phyloP scores from a whole-genome alignment of 441 rosid genomes.

The Bocquillonia castaneifolia region DNA sequence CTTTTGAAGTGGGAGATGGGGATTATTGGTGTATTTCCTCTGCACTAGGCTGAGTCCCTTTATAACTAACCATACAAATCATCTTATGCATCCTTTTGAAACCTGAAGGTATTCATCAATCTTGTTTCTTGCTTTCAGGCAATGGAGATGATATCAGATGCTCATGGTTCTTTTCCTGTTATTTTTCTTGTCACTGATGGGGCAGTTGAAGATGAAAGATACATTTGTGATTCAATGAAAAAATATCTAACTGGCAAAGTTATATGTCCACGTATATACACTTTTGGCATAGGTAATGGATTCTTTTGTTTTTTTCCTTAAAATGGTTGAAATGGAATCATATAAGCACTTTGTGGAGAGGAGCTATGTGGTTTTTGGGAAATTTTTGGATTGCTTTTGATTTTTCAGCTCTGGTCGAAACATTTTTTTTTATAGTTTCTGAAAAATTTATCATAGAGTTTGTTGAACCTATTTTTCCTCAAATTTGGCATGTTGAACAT shows the following conservation, averaged over 20 bases:
- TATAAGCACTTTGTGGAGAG: background rate
- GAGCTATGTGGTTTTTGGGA: background rate
- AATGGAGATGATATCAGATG: slow-evolving; percentile 60
- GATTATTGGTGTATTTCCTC: background rate
- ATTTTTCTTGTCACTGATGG: slow-evolving; percentile 76
- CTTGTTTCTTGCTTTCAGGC: slow-evolving; percentile 54
- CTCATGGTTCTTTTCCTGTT: slow-evolving; percentile 53
- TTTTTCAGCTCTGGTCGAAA: background rate
- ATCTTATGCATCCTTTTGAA: background rate
- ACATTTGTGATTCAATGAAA: slow-evolving; percentile 60
- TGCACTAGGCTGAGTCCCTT: background rate
- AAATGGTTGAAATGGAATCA: background rate
- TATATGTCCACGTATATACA: slow-evolving; percentile 63
- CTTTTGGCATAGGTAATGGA: slow-evolving; percentile 81
- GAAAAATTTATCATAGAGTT: background rate
- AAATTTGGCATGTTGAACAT: slow-evolving; percentile 12
- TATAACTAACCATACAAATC: background rate
- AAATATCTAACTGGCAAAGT: slow-evolving; percentile 44
- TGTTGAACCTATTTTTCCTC: background rate
- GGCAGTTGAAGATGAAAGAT: slow-evolving; percentile 72
- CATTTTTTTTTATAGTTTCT: background rate
- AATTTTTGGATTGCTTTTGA: background rate
- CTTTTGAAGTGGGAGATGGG: background rate
- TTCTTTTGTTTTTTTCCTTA: slow-evolving; percentile 2
- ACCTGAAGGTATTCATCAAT: background rate